Base-by-base conservation (phyloP, 495 filamentous ascomycete genomes). In the Aspergillus diversus region DNA sequence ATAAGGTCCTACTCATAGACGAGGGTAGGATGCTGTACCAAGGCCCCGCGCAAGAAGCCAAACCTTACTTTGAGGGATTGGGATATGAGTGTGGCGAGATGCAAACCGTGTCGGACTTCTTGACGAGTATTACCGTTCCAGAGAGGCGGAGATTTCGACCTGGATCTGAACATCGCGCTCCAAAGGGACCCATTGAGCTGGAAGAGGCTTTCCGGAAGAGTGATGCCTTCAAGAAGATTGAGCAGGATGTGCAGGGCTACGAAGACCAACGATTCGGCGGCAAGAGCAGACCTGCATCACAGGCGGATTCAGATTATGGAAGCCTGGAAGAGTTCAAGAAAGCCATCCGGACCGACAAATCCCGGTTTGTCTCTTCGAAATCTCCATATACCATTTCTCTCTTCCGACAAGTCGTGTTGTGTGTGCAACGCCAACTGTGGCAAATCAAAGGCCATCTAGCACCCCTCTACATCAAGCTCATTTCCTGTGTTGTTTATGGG, bases 1-100 rank as follows among this genome's bases (percentile, higher is more conserved):
- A 97, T 76, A 96, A 95, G 67, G 90, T 95, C 3, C 66, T 93
- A 47, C 85, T 96, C 16, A 89, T 96, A 39, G 89, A 96, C 57
- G 82, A 87, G 48, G 92, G 92, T 5, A 84, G 80, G 15, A 85
- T 94, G 74, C 86, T 96, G 0, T 96, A 89, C 74, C 92, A 92
- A 61, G 92, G 92, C 0, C 86, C 88, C 0, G 78, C 87, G 0
- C 73, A 75, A 0, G 85, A 92, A 61, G 92, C 92, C 0, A 81
- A 87, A 56, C 72, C 70, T 5, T 96, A 96, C 67, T 96, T 97
- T 59, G 90, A 95, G 67, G 83, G 86, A 0, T 81, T 97, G 16
- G 92, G 92, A 13, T 97, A 92, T 65, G 79, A 88, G 35, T 87
- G 88, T 11, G 88, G 87, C 43, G 89, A 89, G 1, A 81, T 91